Conservation (phyloP, 495 filamentous ascomycete species). For the Penicillium steckii region DNA sequence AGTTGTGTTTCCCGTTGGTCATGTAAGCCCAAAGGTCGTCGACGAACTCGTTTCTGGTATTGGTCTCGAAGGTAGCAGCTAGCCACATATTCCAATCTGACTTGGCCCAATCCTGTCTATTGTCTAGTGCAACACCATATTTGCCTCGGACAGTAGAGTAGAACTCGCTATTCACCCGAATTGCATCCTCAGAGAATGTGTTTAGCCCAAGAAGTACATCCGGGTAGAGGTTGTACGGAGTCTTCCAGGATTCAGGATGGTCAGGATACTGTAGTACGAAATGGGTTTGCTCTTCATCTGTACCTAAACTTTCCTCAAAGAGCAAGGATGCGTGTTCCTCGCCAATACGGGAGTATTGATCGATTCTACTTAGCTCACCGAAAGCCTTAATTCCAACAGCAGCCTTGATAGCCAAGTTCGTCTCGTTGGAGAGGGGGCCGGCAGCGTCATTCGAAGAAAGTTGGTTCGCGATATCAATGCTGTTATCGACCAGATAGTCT, state of each 20-base stretch:
- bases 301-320: slow-evolving; percentile 38
- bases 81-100: slow-evolving; percentile 53
- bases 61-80: slow-evolving; percentile 32
- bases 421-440: slow-evolving; percentile 51
- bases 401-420: slow-evolving; percentile 57
- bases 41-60: slow-evolving; percentile 34
- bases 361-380: slow-evolving; percentile 37
- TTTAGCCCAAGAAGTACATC: slow-evolving; percentile 44
- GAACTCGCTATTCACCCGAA: slow-evolving; percentile 38
- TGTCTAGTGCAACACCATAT: slow-evolving; percentile 46
- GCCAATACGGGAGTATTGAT: slow-evolving; percentile 40
- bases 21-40: slow-evolving; percentile 47
- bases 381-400: slow-evolving; percentile 53
- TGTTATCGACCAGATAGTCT: slow-evolving; percentile 50
- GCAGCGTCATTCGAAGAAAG: slow-evolving; percentile 56
- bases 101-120: slow-evolving; percentile 46
- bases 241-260: slow-evolving; percentile 36
- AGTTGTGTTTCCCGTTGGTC: slow-evolving; percentile 36
- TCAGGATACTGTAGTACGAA: slow-evolving; percentile 44
- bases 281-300: slow-evolving; percentile 37
- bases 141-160: slow-evolving; percentile 38
- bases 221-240: slow-evolving; percentile 45
- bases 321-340: slow-evolving; percentile 39
- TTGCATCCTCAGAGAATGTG: slow-evolving; percentile 36
- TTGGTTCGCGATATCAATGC: slow-evolving; percentile 48